Conservation (phyloP, 345 rosid genomes). For the Pistacia atlantica region DNA sequence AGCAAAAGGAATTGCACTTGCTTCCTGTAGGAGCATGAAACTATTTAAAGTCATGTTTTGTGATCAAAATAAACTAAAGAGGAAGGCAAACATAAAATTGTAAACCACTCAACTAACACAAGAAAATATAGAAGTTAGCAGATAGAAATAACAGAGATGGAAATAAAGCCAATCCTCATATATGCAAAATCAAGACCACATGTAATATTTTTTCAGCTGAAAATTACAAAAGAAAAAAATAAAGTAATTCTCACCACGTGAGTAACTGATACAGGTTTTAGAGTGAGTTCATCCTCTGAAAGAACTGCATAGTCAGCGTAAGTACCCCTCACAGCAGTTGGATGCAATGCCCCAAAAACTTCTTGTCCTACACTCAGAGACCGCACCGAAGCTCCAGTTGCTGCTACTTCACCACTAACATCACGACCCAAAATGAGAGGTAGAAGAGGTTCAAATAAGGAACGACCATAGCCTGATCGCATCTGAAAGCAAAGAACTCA, state of each 20-base stretch:
- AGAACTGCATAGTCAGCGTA: slow-evolving; percentile 84
- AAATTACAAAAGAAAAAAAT: neutral
- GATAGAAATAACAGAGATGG: neutral
- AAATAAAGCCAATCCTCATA: neutral
- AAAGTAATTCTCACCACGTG: slow-evolving; percentile 58
- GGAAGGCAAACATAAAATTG: neutral
- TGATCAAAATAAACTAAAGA: neutral
- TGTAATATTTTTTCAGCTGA: neutral
- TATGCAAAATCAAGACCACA: neutral
- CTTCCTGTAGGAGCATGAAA: slow-evolving; percentile 60
- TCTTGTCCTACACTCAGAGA: slow-evolving; percentile 71
- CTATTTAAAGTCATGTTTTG: slow-evolving; percentile 10
- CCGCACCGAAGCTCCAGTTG: slow-evolving; percentile 67
- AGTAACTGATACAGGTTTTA: slow-evolving; percentile 69
- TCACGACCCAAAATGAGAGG: slow-evolving; percentile 95
- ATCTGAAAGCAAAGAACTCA: slow-evolving; percentile 47
- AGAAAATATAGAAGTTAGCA: neutral
- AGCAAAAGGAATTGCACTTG: slow-evolving; percentile 92
- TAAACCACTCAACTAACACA: neutral
- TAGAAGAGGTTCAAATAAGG: slow-evolving; percentile 79
- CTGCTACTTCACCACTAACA: slow-evolving; percentile 89
- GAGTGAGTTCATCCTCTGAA: slow-evolving; percentile 74
- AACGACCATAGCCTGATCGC: slow-evolving; percentile 97
- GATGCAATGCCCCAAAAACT: slow-evolving; percentile 97
- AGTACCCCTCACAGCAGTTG: slow-evolving; percentile 95